Evolutionary conservation across 306 rosid species (phyloP), one percentile per base, ranked within the genome.

Genomic region (Cucurbita ficifolia): DNA sequence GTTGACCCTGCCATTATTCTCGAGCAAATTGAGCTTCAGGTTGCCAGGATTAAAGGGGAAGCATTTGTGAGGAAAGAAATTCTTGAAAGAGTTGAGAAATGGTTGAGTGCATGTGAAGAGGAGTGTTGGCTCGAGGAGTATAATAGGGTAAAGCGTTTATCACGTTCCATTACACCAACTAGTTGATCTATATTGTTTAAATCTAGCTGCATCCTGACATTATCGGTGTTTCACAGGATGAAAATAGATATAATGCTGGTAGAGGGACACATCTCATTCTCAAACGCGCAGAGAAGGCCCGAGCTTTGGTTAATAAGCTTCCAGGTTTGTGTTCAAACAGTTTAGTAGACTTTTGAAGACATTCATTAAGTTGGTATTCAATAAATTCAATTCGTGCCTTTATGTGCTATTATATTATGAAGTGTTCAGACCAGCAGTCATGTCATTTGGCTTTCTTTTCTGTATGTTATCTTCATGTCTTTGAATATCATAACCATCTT

Each of bases 101-200:
- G 96, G 96, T 52, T 89, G 68, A 79, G 71, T 72, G 92, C 92
- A 16, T 75, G 84, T 74, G 86, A 86, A 78, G 97, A 92, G 78
- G 97, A 92, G 81, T 80, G 82, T 79, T 89, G 97, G 96, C 86
- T 89, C n/a, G 94, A 92, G 85, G 96, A 89, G 76, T 89, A 92
- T 82, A 87, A 87, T 69, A 85, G 85, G 90, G 96, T 92, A 78
- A 74, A 64, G 33, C 10, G 14, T 6, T 10, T 70, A 17, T 33
- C 40, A 2, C 13, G 3, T 38, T 40, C 39, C 38, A 36, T 56
- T 14, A 71, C 54, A 56, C 46, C 45, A 6, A 24, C 17, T 35
- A 18, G 59, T 51, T 69, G 51, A 22, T 76, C 50, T 10, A 40
- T 11, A 71, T 38, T 49, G 10, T 6, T 17, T 50, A 57, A 38